phyloP scores from a whole-genome alignment of 1,139 yeast genomes.

The Hanseniaspora sp. region DNA sequence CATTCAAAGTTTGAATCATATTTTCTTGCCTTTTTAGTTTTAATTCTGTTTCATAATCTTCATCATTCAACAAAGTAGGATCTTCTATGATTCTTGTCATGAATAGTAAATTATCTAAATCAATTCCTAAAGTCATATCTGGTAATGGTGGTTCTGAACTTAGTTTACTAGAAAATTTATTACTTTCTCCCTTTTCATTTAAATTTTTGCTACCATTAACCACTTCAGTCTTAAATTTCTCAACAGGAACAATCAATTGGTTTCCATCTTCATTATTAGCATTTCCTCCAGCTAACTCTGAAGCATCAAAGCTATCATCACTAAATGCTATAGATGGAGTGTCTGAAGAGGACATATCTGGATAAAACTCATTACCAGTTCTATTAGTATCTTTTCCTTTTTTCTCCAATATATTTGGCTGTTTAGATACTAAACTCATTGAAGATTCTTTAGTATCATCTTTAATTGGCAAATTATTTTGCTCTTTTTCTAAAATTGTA shows the following conservation, averaged over 20 bases:
- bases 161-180: background rate
- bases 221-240: conserved; percentile 6
- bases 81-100: conserved; percentile 20
- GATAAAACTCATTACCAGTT: background rate
- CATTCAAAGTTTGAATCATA: conserved; percentile 13
- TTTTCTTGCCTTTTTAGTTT: conserved; percentile 10
- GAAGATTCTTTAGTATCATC: background rate
- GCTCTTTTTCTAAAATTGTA: background rate
- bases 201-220: background rate
- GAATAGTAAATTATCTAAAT: conserved; percentile 9
- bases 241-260: background rate
- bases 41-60: conserved; percentile 6
- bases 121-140: conserved; percentile 10
- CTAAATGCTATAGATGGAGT: background rate
- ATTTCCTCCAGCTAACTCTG: background rate
- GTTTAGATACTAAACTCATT: background rate
- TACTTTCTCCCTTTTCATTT: background rate
- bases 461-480: background rate
- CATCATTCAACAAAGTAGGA: conserved; percentile 17
- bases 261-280: background rate
- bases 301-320: background rate
- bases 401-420: background rate
- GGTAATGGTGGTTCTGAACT: background rate
- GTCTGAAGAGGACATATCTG: conserved; percentile 6
- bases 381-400: background rate